Base-by-base conservation (phyloP, 1,284 basidiomycete species). In the Spongispora temasekensis region DNA sequence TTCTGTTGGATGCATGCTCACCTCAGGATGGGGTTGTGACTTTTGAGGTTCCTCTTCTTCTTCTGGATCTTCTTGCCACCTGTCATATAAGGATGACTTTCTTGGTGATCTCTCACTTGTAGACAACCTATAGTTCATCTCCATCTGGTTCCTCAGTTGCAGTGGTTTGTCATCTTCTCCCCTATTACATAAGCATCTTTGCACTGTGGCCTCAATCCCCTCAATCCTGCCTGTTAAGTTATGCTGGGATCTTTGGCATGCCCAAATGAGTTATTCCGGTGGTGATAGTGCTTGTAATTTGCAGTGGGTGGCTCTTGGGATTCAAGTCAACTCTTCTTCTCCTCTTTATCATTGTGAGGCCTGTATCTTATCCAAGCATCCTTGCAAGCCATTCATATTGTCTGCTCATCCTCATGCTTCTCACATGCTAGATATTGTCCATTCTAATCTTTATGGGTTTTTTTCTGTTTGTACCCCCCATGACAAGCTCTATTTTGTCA, bases 191-290 rank as follows among this genome's bases (percentile, higher is more conserved):
- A 27, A 19, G 25, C 25, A 48, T 15, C 17, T 48, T 15, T 27
- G 15, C n/a, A 17, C 17, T 1, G 46, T 48, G 42, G 42, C 0
- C 10, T 0, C 13, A 13, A 8, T 15, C n/a, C 21, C 42, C 4
- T 21, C 21, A 8, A 44, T 15, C 1, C 21, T 50, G 8, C n/a
- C n/a, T n/a, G n/a, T n/a, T n/a, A n/a, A n/a, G n/a, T n/a, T n/a
- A n/a, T n/a, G n/a, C n/a, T 42, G 37, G 44, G 51, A 58, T 15
- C 21, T 53, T 6, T 58, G 52, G 52, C 57, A 53, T 53, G 57
- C 52, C 1, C 19, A 27, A 3, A 46, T 58, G 51, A 42, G 52
- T 5, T 21, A 42, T n/a, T n/a, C n/a, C n/a, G n/a, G n/a, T n/a
- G n/a, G n/a, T n/a, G n/a, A n/a, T n/a, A n/a, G n/a, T n/a, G n/a